Evolutionary conservation across 305 asterid genomes (phyloP).

Genomic region (Fraxinus velutina): DNA sequence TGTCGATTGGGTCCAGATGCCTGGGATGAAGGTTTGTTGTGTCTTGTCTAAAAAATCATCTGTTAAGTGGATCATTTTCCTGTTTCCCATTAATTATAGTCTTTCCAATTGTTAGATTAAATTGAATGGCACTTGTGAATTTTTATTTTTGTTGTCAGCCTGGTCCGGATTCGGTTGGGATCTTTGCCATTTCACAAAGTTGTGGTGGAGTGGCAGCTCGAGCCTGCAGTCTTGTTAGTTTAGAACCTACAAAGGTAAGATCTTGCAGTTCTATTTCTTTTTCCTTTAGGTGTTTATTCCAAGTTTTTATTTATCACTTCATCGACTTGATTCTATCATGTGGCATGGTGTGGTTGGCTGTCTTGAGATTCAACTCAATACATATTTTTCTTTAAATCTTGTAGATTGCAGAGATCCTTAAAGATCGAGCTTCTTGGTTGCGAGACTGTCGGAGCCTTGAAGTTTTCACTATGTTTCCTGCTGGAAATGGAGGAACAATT

Average conservation of each 20-base stretch:
- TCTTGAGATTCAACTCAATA: background rate
- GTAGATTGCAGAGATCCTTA: slow-evolving; percentile 90
- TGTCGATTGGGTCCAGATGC: slow-evolving; percentile 99
- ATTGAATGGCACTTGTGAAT: background rate
- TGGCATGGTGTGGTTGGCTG: background rate
- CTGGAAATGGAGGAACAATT: slow-evolving; percentile 86
- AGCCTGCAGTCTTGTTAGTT: slow-evolving; percentile 96
- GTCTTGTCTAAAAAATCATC: slow-evolving; percentile 1
- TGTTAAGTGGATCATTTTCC: background rate
- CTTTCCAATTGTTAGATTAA: slow-evolving; percentile 3
- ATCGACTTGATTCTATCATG: background rate
- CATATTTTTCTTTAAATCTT: slow-evolving; percentile 5
- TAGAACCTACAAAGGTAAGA: slow-evolving; percentile 84
- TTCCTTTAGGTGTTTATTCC: background rate
- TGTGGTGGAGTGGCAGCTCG: slow-evolving; percentile 97
- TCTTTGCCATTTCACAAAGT: slow-evolving; percentile 89
- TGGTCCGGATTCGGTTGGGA: slow-evolving; percentile 99
- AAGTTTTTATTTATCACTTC: background rate
- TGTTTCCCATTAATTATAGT: slow-evolving; percentile 2
- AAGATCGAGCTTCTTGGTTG: slow-evolving; percentile 87
- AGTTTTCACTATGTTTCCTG: slow-evolving; percentile 79
- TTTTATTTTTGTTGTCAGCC: slow-evolving; percentile 50
- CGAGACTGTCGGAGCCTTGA: slow-evolving; percentile 93
- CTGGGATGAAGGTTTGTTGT: slow-evolving; percentile 94
- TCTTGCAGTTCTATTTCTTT: background rate